phyloP scores from a whole-genome alignment of 2,329 filamentous ascomycete species.

The Colletotrichum lindemuthianum region DNA sequence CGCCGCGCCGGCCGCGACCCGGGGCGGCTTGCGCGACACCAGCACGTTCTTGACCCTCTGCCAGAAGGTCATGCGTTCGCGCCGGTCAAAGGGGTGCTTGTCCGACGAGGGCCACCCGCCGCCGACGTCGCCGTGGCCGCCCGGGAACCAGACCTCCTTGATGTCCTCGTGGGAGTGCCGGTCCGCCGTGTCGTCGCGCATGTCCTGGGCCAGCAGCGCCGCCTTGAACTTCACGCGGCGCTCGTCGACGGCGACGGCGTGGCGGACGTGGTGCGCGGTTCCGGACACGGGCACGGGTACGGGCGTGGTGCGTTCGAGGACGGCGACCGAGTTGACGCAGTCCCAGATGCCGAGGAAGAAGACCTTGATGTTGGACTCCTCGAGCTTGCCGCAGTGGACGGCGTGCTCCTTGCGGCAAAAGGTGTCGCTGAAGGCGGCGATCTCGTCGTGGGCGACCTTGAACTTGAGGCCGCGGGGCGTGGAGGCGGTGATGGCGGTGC shows the following conservation, averaged over 20 bases:
- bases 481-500: background rate
- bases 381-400: slow-evolving; percentile 21
- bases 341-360: slow-evolving; percentile 67
- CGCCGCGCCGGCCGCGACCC: slow-evolving; percentile 43
- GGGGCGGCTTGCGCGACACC: slow-evolving; percentile 44
- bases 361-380: slow-evolving; percentile 54
- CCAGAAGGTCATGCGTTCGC: slow-evolving; percentile 41
- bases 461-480: slow-evolving; percentile 39
- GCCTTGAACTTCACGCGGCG: slow-evolving; percentile 65
- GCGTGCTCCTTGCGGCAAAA: slow-evolving; percentile 54
- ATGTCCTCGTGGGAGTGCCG: slow-evolving; percentile 49
- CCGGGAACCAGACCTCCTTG: slow-evolving; percentile 65
- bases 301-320: slow-evolving; percentile 50
- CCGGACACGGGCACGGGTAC: slow-evolving; percentile 50
- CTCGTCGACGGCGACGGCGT: slow-evolving; percentile 64
- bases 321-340: slow-evolving; percentile 61
- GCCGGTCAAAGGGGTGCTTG: slow-evolving; percentile 40
- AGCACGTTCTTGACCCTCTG: slow-evolving; percentile 49
- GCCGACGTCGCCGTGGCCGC: slow-evolving; percentile 63
- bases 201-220: slow-evolving; percentile 56
- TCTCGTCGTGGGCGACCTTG: slow-evolving; percentile 45
- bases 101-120: slow-evolving; percentile 58
- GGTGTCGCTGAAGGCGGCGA: slow-evolving; percentile 57
- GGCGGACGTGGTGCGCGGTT: slow-evolving; percentile 58
- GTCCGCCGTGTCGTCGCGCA: slow-evolving; percentile 37